Evolutionary conservation across 495 filamentous ascomycete species (phyloP), one percentile per base, ranked within the genome.

Genomic region (Aspergillus sparsus): DNA sequence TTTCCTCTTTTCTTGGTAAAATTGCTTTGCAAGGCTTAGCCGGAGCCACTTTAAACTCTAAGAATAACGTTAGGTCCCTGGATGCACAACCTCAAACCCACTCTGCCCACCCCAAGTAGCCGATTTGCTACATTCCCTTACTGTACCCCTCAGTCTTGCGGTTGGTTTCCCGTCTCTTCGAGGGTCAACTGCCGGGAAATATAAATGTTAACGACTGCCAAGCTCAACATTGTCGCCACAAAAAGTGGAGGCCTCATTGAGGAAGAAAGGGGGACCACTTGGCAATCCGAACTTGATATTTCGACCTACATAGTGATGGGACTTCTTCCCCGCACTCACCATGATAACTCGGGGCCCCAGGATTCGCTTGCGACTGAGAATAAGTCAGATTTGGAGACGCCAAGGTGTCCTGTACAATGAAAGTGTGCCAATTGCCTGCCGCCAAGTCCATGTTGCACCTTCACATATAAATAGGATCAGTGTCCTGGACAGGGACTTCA

Each of bases 21-120:
- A 27, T 27, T 46, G 42, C 42, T 46, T 45, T 46, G 42, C 37
- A 46, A 46, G 18, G 42, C 42, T 46, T 46, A 16, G n/a, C 13
- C 42, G 42, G 42, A 46, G 15, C 42, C n/a, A 46, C 42, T 46
- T 16, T 16, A 12, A 8, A 8, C 42, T 41, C 1, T 41, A 9
- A 9, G 4, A 10, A 41, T 41, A 41, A 10, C 4, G 9, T 41
- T 9, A 13, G 37, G 37, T 13, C 37, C 37, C 37, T 13, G 37
- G 37, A 41, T 5, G 2, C 37, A 13, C 37, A 2, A 10, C 8
- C 37, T 2, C 1, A 41, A 41, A 41, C 9, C 2, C 2, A 10
- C 13, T 9, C 4, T 10, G 9, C 37, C 37, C 13, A 13, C 4
- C 13, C 13, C 9, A 41, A 41, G 37, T 41, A 41, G 37, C 37